Evolutionary conservation across 768 basidiomycete genomes (phyloP).

Genomic region (Clitopilus hobsonii): DNA sequence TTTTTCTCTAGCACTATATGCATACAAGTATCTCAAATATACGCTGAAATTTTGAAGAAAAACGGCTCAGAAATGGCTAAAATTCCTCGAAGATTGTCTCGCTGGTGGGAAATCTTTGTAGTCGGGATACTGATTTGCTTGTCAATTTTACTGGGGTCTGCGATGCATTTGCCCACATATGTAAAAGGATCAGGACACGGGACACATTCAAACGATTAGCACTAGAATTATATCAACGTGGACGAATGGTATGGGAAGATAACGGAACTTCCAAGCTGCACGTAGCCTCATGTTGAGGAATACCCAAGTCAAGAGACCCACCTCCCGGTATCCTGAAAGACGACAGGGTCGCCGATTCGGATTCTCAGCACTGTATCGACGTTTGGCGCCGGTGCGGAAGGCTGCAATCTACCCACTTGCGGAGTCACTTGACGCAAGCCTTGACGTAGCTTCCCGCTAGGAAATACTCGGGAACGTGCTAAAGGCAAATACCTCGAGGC

Average conservation of each 20-base stretch:
- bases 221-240: background rate
- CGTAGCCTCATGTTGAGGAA: too few relatives aligned
- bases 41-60: background rate
- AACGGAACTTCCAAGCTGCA: background rate
- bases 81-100: background rate
- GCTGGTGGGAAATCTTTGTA: background rate
- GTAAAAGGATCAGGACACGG: background rate
- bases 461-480: too few relatives aligned
- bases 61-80: background rate
- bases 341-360: too few relatives aligned
- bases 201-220: background rate
- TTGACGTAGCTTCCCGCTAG: too few relatives aligned
- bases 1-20: background rate
- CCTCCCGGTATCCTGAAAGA: too few relatives aligned
- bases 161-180: conserved; percentile 1
- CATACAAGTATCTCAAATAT: background rate
- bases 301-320: too few relatives aligned
- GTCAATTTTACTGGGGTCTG: conserved; percentile 1
- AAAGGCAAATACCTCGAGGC: too few relatives aligned
- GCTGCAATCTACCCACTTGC: too few relatives aligned
- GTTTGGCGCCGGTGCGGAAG: too few relatives aligned
- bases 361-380: background rate
- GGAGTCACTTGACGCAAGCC: too few relatives aligned
- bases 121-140: conserved; percentile 1
- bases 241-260: background rate